phyloP scores from a whole-genome alignment of 2,329 filamentous ascomycete species.

The Aspergillus sp. region DNA sequence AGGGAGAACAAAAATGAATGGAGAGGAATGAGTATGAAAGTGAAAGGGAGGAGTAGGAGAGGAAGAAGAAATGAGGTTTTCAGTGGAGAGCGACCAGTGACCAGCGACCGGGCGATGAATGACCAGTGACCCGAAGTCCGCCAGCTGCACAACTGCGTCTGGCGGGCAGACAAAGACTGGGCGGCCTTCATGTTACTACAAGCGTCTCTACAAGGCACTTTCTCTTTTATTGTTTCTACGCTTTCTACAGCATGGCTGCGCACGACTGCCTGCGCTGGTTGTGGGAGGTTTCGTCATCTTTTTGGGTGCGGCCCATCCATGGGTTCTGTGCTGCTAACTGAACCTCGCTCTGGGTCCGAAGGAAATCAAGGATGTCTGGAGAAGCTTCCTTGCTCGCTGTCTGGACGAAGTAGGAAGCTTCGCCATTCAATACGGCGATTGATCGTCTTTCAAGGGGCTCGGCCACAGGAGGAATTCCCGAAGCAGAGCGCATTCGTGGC shows the following conservation, averaged over 20 bases:
- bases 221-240: neutral
- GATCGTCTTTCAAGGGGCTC: conserved; percentile 1
- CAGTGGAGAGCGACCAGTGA: conserved; percentile 8
- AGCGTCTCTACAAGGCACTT: neutral
- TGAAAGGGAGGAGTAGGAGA: conserved; percentile 11
- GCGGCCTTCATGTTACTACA: neutral
- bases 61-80: conserved; percentile 14
- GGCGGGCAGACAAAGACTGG: neutral
- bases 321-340: neutral
- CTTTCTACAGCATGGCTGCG: neutral
- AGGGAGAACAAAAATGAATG: conserved; percentile 15
- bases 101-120: conserved; percentile 4
- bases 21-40: conserved; percentile 16
- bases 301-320: conserved; percentile 1
- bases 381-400: neutral
- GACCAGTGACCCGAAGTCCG: neutral
- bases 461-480: neutral
- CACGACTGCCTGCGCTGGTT: neutral
- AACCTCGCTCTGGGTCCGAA: neutral
- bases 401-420: neutral
- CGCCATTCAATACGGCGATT: neutral
- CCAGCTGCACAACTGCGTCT: no score
- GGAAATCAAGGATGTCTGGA: neutral
- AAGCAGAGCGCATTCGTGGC: conserved; percentile 8
- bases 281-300: conserved; percentile 20